These are phyloP conservation scores for Priceomyces haplophilus DNA, from an alignment of 805 yeast species.

Conservation along the genomic window DNA sequence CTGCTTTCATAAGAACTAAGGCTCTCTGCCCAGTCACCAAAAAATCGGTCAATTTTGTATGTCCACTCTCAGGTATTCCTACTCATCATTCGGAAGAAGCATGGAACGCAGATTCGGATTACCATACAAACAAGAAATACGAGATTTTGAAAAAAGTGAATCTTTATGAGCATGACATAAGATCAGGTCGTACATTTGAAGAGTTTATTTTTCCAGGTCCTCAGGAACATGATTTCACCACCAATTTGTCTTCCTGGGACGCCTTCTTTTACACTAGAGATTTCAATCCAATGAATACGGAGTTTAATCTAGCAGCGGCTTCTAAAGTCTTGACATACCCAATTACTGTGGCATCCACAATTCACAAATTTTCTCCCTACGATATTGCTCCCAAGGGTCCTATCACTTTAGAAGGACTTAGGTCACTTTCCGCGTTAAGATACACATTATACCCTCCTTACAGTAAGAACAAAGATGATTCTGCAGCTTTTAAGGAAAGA, in stretches of 20 bases:
- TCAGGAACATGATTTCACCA: conserved; percentile 69
- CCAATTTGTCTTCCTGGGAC: conserved; percentile 88
- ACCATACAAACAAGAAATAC: conserved; percentile 64
- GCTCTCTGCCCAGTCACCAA: conserved; percentile 91
- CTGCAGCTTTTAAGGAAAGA: conserved; percentile 69
- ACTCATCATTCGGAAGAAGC: conserved; percentile 90
- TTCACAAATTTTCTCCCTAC: conserved; percentile 87
- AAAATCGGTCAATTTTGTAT: conserved; percentile 74
- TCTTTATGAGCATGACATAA: conserved; percentile 88
- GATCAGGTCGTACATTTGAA: conserved; percentile 92
- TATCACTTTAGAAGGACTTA: conserved; percentile 85
- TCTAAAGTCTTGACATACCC: conserved; percentile 95
- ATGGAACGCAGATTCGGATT: conserved; percentile 76
- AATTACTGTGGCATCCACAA: conserved; percentile 75
- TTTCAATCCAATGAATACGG: conserved; percentile 94
- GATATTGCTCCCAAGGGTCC: conserved; percentile 80
- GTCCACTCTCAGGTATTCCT: conserved; percentile 94
- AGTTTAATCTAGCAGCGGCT: conserved; percentile 91
- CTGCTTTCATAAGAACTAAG: conserved; percentile 82
- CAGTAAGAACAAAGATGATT: conserved; percentile 41
- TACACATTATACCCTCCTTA: conserved; percentile 78
- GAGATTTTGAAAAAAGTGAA: conserved; percentile 82
- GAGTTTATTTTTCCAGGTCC: conserved; percentile 90
- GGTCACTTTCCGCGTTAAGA: conserved; percentile 87
- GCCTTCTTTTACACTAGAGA: conserved; percentile 88